Evolutionary conservation across 176 grass and related monocot species (phyloP).

Genomic region (Eremochloa ophiuroides): DNA sequence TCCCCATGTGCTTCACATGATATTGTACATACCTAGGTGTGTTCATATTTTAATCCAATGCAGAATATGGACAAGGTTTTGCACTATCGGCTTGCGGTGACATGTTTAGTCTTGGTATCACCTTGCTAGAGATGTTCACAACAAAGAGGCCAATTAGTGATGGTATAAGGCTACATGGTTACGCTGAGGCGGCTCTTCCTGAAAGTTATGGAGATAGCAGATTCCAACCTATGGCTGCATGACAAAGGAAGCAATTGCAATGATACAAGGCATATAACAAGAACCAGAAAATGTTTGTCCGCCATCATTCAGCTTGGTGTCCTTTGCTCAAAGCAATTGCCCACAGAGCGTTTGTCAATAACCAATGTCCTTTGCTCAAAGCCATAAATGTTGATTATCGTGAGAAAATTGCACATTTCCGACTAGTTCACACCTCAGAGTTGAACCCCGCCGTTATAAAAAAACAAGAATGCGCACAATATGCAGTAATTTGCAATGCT

Average conservation of each 20-base stretch:
- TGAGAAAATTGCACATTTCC: no score
- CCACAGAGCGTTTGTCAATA: no score
- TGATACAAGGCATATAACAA: not conserved
- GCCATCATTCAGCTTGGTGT: not conserved
- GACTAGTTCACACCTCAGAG: no score
- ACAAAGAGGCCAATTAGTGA: constrained; percentile 1
- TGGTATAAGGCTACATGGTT: not conserved
- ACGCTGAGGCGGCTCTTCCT: not conserved
- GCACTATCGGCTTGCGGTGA: not conserved
- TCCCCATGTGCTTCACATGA: not conserved
- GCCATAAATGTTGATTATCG: not conserved
- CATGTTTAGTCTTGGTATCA: constrained; percentile 4
- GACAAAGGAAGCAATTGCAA: no score
- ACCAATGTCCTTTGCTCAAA: constrained; percentile 19
- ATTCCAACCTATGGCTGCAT: not conserved
- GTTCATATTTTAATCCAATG: not conserved
- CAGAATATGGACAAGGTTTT: constrained; percentile 2
- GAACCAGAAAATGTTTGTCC: not conserved
- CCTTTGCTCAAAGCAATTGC: no score
- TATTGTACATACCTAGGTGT: not conserved
- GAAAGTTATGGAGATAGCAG: not conserved
- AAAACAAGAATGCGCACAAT: no score
- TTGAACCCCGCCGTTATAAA: no score
- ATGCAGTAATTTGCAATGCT: no score
- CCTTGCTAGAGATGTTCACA: constrained; percentile 8